A percentile compares a stretch with the other conserved stretches of the same genome.
Conservation (phyloP, 2,329 filamentous ascomycete genomes). For the Lithohypha guttulata region DNA sequence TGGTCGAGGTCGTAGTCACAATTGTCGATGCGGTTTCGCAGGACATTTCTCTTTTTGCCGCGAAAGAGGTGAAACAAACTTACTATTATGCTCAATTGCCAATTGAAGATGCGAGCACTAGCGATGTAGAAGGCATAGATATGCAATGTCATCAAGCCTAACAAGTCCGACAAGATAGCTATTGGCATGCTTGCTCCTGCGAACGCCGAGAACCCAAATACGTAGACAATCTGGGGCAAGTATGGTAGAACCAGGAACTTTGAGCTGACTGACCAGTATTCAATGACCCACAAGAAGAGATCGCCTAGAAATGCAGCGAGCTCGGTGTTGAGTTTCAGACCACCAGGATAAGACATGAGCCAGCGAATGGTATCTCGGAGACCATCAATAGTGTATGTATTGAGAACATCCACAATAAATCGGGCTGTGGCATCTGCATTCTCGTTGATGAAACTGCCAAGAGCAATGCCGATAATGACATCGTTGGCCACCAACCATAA, state of each 20-base stretch:
- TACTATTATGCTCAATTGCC: constrained; percentile 92
- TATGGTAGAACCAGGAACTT: constrained; percentile 65
- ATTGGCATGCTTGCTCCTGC: constrained; percentile 95
- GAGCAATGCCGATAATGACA: constrained; percentile 92
- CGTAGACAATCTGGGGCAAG: constrained; percentile 77
- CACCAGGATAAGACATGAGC: constrained; percentile 92
- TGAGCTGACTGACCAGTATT: constrained; percentile 64
- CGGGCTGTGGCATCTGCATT: constrained; percentile 76
- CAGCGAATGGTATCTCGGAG: constrained; percentile 82
- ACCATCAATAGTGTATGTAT: constrained; percentile 76
- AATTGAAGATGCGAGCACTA: constrained; percentile 93
- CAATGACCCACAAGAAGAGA: constrained; percentile 95
- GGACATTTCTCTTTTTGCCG: constrained; percentile 93
- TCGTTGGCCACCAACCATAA: constrained; percentile 98
- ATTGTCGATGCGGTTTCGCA: constrained; percentile 94
- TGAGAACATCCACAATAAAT: constrained; percentile 65
- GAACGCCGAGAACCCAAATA: constrained; percentile 90
- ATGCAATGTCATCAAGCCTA: constrained; percentile 84
- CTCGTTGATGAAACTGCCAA: constrained; percentile 95
- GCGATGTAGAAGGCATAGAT: constrained; percentile 98
- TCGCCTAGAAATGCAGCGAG: constrained; percentile 89
- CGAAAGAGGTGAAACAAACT: constrained; percentile 98
- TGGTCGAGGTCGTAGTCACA: constrained; percentile 98
- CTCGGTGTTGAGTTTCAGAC: constrained; percentile 89
- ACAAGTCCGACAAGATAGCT: constrained; percentile 83